phyloP scores from a whole-genome alignment of 257 asterid genomes.

The Mentha longifolia region DNA sequence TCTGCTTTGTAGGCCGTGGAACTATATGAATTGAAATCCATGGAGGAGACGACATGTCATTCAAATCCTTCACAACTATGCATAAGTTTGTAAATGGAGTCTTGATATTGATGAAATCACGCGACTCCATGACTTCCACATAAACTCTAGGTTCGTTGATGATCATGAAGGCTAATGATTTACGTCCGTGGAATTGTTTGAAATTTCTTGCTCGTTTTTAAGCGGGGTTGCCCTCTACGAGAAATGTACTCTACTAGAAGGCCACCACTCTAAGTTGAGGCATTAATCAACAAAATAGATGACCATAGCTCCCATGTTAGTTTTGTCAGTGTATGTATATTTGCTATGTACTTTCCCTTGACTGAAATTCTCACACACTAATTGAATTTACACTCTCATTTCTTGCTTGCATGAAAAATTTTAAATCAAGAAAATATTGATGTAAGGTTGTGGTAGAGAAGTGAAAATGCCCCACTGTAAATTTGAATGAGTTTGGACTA shows the following conservation, averaged over 20 bases:
- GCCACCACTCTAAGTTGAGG: not conserved
- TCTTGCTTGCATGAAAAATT: too few relatives aligned
- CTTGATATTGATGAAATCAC: not conserved
- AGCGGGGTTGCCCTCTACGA: not conserved
- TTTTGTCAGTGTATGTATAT: not conserved
- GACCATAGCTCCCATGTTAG: not conserved
- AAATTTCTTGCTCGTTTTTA: not conserved
- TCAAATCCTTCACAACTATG: not conserved
- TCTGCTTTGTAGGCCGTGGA: slow-evolving; percentile 8
- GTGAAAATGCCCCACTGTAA: too few relatives aligned
- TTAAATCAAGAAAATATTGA: too few relatives aligned
- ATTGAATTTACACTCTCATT: not conserved
- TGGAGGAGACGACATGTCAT: not conserved
- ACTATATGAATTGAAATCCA: slow-evolving; percentile 4
- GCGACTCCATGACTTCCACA: not conserved
- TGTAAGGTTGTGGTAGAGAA: too few relatives aligned
- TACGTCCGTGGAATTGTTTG: not conserved
- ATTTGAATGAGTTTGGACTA: too few relatives aligned
- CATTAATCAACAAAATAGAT: too few relatives aligned
- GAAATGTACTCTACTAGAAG: not conserved
- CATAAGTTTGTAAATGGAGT: not conserved
- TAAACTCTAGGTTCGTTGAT: not conserved
- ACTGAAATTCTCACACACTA: not conserved
- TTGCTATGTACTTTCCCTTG: not conserved
- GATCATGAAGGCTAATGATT: not conserved